phyloP scores from a whole-genome alignment of 495 filamentous ascomycete species.

The Halenospora varia region DNA sequence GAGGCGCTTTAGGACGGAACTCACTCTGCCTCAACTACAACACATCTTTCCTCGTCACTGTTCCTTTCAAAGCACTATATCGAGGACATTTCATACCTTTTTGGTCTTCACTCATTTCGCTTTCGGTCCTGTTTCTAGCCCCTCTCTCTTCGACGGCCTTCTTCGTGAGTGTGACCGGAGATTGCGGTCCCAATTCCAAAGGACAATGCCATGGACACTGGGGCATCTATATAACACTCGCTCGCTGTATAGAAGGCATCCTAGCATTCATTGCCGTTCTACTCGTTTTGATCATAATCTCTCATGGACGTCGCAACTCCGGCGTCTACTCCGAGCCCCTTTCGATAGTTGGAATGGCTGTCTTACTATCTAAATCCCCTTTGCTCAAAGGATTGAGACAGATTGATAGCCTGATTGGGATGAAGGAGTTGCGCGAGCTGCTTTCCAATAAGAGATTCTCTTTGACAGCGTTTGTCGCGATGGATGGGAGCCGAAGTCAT shows the following conservation, averaged over 20 bases:
- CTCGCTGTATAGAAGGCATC: slow-evolving; percentile 3
- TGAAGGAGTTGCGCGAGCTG: neutral
- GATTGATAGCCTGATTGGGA: slow-evolving; percentile 5
- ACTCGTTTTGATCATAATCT: neutral
- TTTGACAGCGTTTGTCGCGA: neutral
- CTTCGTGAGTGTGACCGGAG: slow-evolving; percentile 7
- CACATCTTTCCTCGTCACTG: neutral
- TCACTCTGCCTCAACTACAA: slow-evolving; percentile 10
- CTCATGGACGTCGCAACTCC: neutral
- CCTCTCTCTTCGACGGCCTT: slow-evolving; percentile 10
- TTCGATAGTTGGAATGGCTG: slow-evolving; percentile 3
- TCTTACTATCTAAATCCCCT: slow-evolving; percentile 3
- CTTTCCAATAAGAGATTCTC: neutral
- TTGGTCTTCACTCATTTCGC: slow-evolving; percentile 4
- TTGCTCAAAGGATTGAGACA: neutral
- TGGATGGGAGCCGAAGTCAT: slow-evolving; percentile 1
- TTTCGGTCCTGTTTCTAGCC: slow-evolving; percentile 1
- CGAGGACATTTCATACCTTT: slow-evolving; percentile 8
- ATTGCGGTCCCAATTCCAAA: neutral
- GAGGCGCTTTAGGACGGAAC: slow-evolving; percentile 2
- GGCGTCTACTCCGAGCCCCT: slow-evolving; percentile 9
- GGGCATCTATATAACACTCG: slow-evolving; percentile 8
- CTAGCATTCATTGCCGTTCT: slow-evolving; percentile 8
- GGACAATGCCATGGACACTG: slow-evolving; percentile 3
- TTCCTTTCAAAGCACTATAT: slow-evolving; percentile 7